These are phyloP conservation scores for Pseudopithomyces chartarum DNA, from an alignment of 2,329 filamentous ascomycete genomes.

Conservation along the genomic window DNA sequence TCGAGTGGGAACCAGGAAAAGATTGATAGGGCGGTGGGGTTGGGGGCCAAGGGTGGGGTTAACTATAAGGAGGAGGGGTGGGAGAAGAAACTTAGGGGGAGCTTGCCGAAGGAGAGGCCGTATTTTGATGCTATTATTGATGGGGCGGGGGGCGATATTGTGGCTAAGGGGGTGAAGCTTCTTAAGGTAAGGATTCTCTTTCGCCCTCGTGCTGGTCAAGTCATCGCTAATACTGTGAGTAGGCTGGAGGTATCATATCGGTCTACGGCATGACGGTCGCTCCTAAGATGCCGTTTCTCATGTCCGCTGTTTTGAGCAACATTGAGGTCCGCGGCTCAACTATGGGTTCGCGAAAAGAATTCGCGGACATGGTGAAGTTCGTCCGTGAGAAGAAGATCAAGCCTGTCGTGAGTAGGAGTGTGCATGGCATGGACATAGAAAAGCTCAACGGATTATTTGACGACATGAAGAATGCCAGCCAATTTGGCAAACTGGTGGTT, in stretches of 20 bases:
- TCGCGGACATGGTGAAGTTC: conserved; percentile 87
- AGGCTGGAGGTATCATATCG: conserved; percentile 79
- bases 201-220: background rate
- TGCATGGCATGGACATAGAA: conserved; percentile 74
- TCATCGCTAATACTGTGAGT: background rate
- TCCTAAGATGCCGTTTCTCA: conserved; percentile 85
- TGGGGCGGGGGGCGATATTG: conserved; percentile 84
- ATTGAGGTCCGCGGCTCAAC: conserved; percentile 84
- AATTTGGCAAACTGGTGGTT: conserved; percentile 93
- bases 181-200: conserved; percentile 60
- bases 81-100: conserved; percentile 72
- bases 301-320: conserved; percentile 84
- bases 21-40: conserved; percentile 69
- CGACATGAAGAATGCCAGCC: conserved; percentile 81
- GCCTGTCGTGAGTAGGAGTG: conserved; percentile 76
- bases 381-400: conserved; percentile 73
- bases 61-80: conserved; percentile 78
- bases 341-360: conserved; percentile 90
- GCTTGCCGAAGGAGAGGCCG: conserved; percentile 68
- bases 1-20: conserved; percentile 77
- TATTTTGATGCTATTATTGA: conserved; percentile 85
- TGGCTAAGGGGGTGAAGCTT: conserved; percentile 69
- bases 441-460: conserved; percentile 83
- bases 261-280: conserved; percentile 89
- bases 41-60: conserved; percentile 84